Percentiles rank a stretch among this genome's conserved stretches.
These are phyloP conservation scores for Tremella fuciformis DNA, from an alignment of 768 basidiomycete species.

Conservation along the genomic window DNA sequence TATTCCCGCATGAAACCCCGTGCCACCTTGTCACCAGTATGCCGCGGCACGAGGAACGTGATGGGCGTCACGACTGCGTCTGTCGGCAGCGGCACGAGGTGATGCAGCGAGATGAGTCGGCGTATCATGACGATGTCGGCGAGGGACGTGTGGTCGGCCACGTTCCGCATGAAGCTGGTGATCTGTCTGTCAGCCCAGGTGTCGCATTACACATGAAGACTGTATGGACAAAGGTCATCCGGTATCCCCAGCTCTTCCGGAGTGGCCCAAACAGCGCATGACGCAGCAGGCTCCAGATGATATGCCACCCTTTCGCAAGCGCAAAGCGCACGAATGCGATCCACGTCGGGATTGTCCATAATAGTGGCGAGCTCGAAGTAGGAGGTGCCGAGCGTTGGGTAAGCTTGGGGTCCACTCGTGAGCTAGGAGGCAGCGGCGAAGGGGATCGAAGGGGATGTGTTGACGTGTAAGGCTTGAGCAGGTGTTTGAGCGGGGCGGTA, in stretches of 20 bases:
- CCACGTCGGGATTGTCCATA: constrained; percentile 42
- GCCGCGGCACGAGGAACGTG: constrained; percentile 74
- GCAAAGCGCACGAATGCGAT: constrained; percentile 38
- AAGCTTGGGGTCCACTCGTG: constrained; percentile 41
- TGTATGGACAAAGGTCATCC: constrained; percentile 67
- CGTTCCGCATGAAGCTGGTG: constrained; percentile 70
- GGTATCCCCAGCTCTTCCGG: constrained; percentile 83
- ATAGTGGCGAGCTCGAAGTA: constrained; percentile 30
- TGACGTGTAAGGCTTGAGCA: constrained; percentile 32
- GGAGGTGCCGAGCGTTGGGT: constrained; percentile 36
- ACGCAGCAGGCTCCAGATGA: constrained; percentile 57
- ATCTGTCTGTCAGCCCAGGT: constrained; percentile 30
- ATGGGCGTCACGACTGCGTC: constrained; percentile 94
- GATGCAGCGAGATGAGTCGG: constrained; percentile 70
- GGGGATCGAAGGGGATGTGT: constrained; percentile 44
- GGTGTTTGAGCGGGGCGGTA: constrained; percentile 18
- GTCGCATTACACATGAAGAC: background rate
- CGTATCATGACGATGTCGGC: constrained; percentile 72
- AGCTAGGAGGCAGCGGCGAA: constrained; percentile 45
- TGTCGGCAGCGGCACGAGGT: constrained; percentile 78
- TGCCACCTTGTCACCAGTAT: constrained; percentile 45
- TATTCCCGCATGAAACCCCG: constrained; percentile 68
- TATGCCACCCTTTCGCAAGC: constrained; percentile 40
- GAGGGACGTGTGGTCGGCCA: constrained; percentile 73
- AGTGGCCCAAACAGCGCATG: constrained; percentile 84